Conservation (phyloP, 1,284 basidiomycete genomes). For the Rhodotorula sp. region DNA sequence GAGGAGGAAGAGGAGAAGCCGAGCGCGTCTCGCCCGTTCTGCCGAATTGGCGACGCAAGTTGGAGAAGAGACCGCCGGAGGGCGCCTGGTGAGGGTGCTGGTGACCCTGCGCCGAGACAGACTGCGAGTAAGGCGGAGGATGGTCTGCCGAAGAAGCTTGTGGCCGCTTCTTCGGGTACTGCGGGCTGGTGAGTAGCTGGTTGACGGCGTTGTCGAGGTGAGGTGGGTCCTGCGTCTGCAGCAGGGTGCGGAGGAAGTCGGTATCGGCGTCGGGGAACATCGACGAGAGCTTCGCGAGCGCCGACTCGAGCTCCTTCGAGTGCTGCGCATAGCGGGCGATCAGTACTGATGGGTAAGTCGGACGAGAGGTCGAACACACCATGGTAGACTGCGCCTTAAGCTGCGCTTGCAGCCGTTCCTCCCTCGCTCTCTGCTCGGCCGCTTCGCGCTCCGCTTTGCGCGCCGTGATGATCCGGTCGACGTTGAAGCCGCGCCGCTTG, state of each 20-base stretch:
- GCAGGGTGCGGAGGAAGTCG: constrained; percentile 42
- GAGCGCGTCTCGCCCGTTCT: neutral
- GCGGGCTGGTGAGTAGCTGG: constrained; percentile 43
- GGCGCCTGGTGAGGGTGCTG: neutral
- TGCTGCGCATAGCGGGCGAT: neutral
- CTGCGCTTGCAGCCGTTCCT: constrained; percentile 44
- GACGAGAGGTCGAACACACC: neutral
- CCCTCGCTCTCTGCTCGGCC: constrained; percentile 50
- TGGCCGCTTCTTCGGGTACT: constrained; percentile 38
- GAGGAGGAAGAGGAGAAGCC: constrained; percentile 4
- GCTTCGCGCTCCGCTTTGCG: constrained; percentile 72
- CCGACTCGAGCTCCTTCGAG: constrained; percentile 4
- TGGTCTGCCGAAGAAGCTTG: neutral
- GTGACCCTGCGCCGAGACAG: neutral
- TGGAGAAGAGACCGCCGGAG: constrained; percentile 33
- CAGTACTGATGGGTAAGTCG: too few relatives aligned
- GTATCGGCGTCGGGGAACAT: constrained; percentile 50
- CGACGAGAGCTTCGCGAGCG: constrained; percentile 40
- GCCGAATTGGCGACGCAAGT: constrained; percentile 23
- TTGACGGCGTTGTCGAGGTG: constrained; percentile 47
- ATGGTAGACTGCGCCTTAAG: constrained; percentile 13
- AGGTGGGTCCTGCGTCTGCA: constrained; percentile 44
- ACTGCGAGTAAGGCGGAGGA: neutral
- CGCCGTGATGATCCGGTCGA: constrained; percentile 85
- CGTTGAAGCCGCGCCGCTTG: constrained; percentile 76